These are phyloP conservation scores for Lathyrus sativus DNA, from an alignment of 306 rosid species.

Conservation along the genomic window DNA sequence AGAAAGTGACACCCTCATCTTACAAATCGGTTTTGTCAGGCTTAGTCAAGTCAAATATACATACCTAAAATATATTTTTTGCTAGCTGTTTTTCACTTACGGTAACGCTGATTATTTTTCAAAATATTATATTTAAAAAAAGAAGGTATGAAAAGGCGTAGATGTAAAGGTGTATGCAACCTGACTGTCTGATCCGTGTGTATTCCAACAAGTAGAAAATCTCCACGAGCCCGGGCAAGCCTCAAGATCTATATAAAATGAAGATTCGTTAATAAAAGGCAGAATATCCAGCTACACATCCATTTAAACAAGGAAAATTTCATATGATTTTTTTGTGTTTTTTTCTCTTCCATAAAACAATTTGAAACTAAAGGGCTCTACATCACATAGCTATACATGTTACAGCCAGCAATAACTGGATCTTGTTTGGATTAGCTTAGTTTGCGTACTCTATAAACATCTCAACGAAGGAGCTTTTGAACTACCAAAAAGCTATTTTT, in stretches of 20 bases:
- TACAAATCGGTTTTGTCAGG: too few species aligned
- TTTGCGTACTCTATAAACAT: constrained; percentile 14
- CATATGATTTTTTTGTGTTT: neutral
- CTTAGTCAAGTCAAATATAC: too few species aligned
- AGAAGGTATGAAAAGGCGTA: constrained; percentile 25
- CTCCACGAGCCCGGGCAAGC: constrained; percentile 82
- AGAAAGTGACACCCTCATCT: too few species aligned
- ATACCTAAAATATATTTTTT: neutral
- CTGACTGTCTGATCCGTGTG: constrained; percentile 94
- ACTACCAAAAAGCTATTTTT: neutral
- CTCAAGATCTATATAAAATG: constrained; percentile 71
- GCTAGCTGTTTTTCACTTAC: neutral
- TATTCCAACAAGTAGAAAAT: constrained; percentile 96
- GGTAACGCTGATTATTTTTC: neutral
- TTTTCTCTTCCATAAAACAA: neutral
- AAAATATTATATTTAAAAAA: constrained; percentile 3
- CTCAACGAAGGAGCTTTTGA: constrained; percentile 9
- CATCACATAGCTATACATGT: neutral
- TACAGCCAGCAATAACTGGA: neutral
- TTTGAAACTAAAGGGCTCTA: neutral
- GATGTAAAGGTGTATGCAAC: constrained; percentile 41
- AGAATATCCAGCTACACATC: constrained; percentile 21
- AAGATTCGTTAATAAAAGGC: constrained; percentile 20
- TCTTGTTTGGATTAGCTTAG: constrained; percentile 13
- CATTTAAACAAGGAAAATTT: constrained; percentile 10